Evolutionary conservation across 306 rosid genomes (phyloP).

Genomic region (Canavalia ensiformis): DNA sequence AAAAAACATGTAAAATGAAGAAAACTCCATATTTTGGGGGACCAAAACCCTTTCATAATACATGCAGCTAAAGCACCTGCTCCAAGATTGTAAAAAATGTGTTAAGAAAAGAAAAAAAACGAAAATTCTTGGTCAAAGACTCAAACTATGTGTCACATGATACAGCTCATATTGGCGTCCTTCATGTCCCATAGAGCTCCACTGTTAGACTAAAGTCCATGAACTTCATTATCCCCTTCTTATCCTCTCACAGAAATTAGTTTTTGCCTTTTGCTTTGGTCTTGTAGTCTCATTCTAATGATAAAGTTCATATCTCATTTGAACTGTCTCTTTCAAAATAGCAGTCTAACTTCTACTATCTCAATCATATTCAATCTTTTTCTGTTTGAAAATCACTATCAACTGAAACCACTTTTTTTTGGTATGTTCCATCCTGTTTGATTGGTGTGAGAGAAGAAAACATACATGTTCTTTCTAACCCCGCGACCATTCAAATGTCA

Average conservation of each 20-base stretch:
- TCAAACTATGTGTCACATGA: conserved; percentile 52
- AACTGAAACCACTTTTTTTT: conserved; percentile 25
- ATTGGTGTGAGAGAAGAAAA: conserved; percentile 33
- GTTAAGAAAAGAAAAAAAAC: background rate
- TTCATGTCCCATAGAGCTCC: conserved; percentile 38
- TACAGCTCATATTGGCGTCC: conserved; percentile 52
- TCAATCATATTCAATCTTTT: conserved; percentile 42
- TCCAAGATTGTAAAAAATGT: background rate
- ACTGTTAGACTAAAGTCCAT: conserved; percentile 20
- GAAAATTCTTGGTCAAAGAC: conserved; percentile 33
- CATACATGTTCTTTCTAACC: background rate
- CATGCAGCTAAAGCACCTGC: background rate
- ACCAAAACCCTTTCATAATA: background rate
- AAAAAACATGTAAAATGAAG: background rate
- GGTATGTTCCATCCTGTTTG: conserved; percentile 39
- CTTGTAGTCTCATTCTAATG: conserved; percentile 35
- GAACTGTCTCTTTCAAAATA: conserved; percentile 48
- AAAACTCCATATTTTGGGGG: background rate
- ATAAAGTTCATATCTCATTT: conserved; percentile 22
- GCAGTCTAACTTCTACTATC: conserved; percentile 44
- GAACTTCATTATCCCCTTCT: conserved; percentile 35
- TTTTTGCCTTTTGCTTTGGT: conserved; percentile 25
- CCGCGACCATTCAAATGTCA: background rate
- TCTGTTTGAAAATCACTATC: conserved; percentile 39
- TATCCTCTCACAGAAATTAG: conserved; percentile 17